These are phyloP conservation scores for Mucor indicus DNA, from an alignment of 371 early-diverging fungal genomes.

Conservation along the genomic window DNA sequence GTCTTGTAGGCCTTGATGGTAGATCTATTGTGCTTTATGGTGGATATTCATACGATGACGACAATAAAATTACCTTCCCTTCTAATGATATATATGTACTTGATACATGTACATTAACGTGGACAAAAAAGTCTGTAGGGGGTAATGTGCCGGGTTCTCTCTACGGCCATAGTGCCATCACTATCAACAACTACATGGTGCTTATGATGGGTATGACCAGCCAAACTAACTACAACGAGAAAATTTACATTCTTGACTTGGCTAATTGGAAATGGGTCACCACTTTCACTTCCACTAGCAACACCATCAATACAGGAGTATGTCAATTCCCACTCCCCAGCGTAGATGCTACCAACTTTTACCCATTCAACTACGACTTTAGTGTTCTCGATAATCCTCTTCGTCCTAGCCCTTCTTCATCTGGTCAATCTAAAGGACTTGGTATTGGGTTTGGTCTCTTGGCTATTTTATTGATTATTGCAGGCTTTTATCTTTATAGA, in stretches of 20 bases:
- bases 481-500: slow-evolving; percentile 13
- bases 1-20: slow-evolving; percentile 30
- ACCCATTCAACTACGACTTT: slow-evolving; percentile 10
- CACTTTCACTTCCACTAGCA: background rate
- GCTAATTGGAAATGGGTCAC: slow-evolving; percentile 37
- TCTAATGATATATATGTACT: slow-evolving; percentile 30
- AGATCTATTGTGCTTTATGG: slow-evolving; percentile 42
- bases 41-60: slow-evolving; percentile 12
- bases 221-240: slow-evolving; percentile 14
- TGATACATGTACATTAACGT: slow-evolving; percentile 39
- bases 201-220: slow-evolving; percentile 26
- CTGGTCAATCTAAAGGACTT: slow-evolving; percentile 21
- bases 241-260: slow-evolving; percentile 37
- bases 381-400: slow-evolving; percentile 17
- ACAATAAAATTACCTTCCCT: background rate
- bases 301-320: background rate
- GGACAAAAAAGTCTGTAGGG: slow-evolving; percentile 25
- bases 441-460: slow-evolving; percentile 29
- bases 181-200: slow-evolving; percentile 40
- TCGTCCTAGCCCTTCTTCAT: background rate
- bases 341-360: slow-evolving; percentile 1
- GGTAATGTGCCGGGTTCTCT: slow-evolving; percentile 30
- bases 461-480: slow-evolving; percentile 6
- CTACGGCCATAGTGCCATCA: slow-evolving; percentile 33
- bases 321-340: slow-evolving; percentile 27